Conservation (phyloP, 2,329 filamentous ascomycete species). For the Fusarium sp. region DNA sequence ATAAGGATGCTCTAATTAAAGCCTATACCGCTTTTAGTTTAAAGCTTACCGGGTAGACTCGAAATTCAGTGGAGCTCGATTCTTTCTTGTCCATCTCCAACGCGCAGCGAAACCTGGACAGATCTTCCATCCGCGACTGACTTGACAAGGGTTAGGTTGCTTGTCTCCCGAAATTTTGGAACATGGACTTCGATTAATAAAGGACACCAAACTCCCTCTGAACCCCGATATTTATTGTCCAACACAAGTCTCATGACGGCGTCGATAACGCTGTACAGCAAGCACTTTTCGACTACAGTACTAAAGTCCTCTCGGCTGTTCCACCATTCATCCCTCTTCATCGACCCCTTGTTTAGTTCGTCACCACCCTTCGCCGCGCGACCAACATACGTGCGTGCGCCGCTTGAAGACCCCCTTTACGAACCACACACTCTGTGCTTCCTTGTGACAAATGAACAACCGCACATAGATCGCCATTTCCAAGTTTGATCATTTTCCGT, state of each 20-base stretch:
- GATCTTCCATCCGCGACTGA: slow-evolving; percentile 29
- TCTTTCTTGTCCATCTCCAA: slow-evolving; percentile 16
- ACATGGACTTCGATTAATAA: not conserved
- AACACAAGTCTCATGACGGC: slow-evolving; percentile 13
- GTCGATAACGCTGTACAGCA: not conserved
- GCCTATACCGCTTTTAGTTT: slow-evolving; percentile 2
- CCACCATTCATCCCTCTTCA: slow-evolving; percentile 1
- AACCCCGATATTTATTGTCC: not conserved
- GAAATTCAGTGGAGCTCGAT: not conserved
- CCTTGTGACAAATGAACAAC: not conserved
- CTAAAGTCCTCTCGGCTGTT: not conserved
- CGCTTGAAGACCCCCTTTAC: slow-evolving; percentile 29
- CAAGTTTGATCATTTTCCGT: not conserved
- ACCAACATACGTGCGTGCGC: slow-evolving; percentile 23
- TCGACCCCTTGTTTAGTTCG: slow-evolving; percentile 28
- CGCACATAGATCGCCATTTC: not conserved
- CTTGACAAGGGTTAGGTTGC: slow-evolving; percentile 27
- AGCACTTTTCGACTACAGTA: not conserved
- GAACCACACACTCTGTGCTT: slow-evolving; percentile 7
- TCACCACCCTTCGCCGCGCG: slow-evolving; percentile 20
- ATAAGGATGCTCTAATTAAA: slow-evolving; percentile 14
- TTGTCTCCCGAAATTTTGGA: slow-evolving; percentile 30
- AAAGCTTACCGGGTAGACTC: not conserved
- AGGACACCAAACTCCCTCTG: not conserved
- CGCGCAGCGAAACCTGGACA: slow-evolving; percentile 15